A percentile compares a stretch with the other conserved stretches of the same genome.
Conservation (phyloP, 208 protist species). For the Trypanosoma theileri region DNA sequence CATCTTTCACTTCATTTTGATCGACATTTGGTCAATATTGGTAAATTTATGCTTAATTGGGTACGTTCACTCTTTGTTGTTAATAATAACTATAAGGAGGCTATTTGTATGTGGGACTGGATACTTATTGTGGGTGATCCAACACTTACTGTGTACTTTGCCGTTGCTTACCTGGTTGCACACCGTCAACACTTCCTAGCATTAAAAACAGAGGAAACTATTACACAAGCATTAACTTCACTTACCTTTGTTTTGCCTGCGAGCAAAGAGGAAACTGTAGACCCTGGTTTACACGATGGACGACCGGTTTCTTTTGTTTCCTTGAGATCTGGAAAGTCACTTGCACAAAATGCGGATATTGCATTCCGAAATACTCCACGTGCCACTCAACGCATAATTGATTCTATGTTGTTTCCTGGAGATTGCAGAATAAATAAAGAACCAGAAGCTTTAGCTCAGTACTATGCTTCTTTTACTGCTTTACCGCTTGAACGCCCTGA, state of each 20-base stretch:
- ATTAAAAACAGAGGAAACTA: slow-evolving; percentile 32
- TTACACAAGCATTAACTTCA: slow-evolving; percentile 28
- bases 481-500: slow-evolving; percentile 80
- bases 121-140: slow-evolving; percentile 73
- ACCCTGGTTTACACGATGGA: slow-evolving; percentile 48
- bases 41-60: slow-evolving; percentile 55
- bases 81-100: slow-evolving; percentile 16
- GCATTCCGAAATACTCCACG: slow-evolving; percentile 70
- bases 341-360: slow-evolving; percentile 78
- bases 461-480: slow-evolving; percentile 56
- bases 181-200: slow-evolving; percentile 53
- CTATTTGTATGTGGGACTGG: slow-evolving; percentile 72
- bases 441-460: slow-evolving; percentile 44
- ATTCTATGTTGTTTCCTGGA: slow-evolving; percentile 60
- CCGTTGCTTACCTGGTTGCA: slow-evolving; percentile 61
- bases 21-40: slow-evolving; percentile 61
- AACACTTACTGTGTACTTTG: slow-evolving; percentile 69
- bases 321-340: slow-evolving; percentile 59
- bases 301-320: slow-evolving; percentile 49
- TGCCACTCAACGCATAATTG: slow-evolving; percentile 61
- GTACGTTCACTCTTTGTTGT: slow-evolving; percentile 57
- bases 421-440: slow-evolving; percentile 47
- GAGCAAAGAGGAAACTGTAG: slow-evolving; percentile 36
- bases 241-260: slow-evolving; percentile 42
- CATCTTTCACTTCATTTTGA: slow-evolving; percentile 80